Conservation (phyloP, 371 early-diverging fungal genomes). For the Mucor racemosus region DNA sequence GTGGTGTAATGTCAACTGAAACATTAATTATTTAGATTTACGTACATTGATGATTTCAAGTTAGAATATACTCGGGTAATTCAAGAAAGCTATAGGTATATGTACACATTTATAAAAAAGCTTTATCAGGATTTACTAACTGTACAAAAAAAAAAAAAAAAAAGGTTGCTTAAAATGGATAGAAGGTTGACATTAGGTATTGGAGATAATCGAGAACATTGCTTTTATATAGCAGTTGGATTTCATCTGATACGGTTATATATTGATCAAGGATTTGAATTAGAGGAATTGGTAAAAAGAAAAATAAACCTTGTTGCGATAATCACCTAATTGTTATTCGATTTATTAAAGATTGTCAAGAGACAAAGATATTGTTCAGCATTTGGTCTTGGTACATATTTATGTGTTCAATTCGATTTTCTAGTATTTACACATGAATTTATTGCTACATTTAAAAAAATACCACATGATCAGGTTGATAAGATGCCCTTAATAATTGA, state of each 20-base stretch:
- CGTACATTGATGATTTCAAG: conserved; percentile 78
- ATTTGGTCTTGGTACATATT: conserved; percentile 87
- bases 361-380: conserved; percentile 90
- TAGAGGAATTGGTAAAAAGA: conserved; percentile 76
- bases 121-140: too few relatives aligned
- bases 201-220: conserved; percentile 89
- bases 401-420: conserved; percentile 89
- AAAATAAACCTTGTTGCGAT: neutral
- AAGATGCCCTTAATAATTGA: conserved; percentile 54
- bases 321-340: too few relatives aligned
- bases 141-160: neutral
- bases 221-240: conserved; percentile 88
- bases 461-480: conserved; percentile 59
- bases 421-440: conserved; percentile 94
- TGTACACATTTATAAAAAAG: neutral
- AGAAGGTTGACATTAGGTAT: conserved; percentile 85
- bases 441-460: conserved; percentile 82
- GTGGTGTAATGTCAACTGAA: too few relatives aligned
- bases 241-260: conserved; percentile 83
- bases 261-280: conserved; percentile 82
- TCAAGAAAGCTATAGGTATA: conserved; percentile 71
- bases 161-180: conserved; percentile 73
- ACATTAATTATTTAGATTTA: conserved; percentile 53
- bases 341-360: conserved; percentile 70
- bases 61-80: conserved; percentile 78